Evolutionary conservation across 2,329 filamentous ascomycete genomes (phyloP), one percentile per base, ranked within the genome.

Genomic region (Trichoderma brevicompactum): DNA sequence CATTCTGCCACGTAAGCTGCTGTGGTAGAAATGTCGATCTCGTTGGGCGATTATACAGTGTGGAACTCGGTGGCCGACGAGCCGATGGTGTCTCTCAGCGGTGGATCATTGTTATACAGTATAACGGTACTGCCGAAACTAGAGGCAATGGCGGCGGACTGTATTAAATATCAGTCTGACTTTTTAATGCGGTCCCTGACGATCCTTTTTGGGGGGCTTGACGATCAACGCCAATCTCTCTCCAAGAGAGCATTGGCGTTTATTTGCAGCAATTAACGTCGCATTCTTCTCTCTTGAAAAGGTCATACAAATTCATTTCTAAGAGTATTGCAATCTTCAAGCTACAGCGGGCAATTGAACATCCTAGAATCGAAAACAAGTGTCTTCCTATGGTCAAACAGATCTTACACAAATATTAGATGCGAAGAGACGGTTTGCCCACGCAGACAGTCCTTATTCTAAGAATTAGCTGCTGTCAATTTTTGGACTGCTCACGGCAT

Each of bases 1-100:
- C 58, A 62, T 52, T 36, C n/a, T 43, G 58, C 58, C 58, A 32
- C 58, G 58, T 62, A 43, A 62, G 46, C 58, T 23, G 38, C 34
- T n/a, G 23, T 15, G 43, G 43, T 44, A 15, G 46, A 50, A 60
- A 40, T 41, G 58, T 44, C 19, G 58, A 61, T 61, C 58, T 60
- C 56, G 19, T 52, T 32, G 46, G n/a, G 13, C 36, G 36, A n/a
- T 38, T 19, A 52, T 50, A 61, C 36, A 61, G 46, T 52, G 46
- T 32, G 58, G 58, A 61, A 61, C 36, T 61, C 46, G 36, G 46
- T 50, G 36, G 44, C 58, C 58, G 46, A 61, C 58, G 46, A 50
- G 19, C 58, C 58, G 58, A 15, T 7, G 28, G 41, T 38, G 23
- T 41, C 52, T 52, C 46, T 61, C 19, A 15, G 32, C 15, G n/a